Percentiles rank a stretch among this genome's conserved stretches.
Conservation (phyloP, 1,139 yeast genomes). For the Diutina mesorugosa region DNA sequence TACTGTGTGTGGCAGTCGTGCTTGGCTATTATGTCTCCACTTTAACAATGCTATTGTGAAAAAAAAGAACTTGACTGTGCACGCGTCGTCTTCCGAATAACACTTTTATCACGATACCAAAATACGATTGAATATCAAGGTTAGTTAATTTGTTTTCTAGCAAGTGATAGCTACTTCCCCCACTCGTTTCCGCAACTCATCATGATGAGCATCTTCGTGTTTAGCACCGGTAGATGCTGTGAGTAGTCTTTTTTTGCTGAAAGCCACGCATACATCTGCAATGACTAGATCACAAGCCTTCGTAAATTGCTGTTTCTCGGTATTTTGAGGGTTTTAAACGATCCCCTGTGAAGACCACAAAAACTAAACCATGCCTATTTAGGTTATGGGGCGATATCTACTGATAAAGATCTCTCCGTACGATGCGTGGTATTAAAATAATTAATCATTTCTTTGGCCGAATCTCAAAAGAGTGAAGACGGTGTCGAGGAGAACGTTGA, state of each 20-base stretch:
- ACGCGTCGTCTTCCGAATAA: no score
- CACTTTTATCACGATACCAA: no score
- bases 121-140: no score
- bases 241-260: neutral
- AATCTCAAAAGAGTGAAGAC: neutral
- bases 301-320: neutral
- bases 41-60: neutral
- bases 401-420: neutral
- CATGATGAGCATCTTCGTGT: neutral
- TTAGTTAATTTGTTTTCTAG: no score
- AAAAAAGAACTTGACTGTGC: neutral
- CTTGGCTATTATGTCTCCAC: neutral
- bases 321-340: neutral
- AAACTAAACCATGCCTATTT: neutral
- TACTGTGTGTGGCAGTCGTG: neutral
- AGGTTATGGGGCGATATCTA: neutral
- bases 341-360: neutral
- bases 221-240: neutral
- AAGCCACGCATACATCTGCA: neutral
- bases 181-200: neutral
- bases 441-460: neutral
- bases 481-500: neutral
- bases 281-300: neutral
- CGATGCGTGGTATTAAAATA: neutral
- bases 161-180: no score